phyloP scores from a whole-genome alignment of 2,329 filamentous ascomycete genomes.

The Talaromyces sp. region DNA sequence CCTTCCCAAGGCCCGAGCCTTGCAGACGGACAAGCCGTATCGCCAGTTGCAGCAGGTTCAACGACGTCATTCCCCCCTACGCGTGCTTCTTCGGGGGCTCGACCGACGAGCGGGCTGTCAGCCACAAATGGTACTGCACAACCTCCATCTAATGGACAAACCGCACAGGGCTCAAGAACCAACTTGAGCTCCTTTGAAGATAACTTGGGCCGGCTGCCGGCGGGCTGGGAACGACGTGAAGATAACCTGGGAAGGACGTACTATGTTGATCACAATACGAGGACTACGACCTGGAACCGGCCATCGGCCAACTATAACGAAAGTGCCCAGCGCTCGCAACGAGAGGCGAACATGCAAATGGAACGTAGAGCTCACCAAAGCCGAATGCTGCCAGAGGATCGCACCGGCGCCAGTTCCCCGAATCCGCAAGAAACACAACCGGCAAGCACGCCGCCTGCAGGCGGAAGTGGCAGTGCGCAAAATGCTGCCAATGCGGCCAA shows the following conservation, averaged over 20 bases:
- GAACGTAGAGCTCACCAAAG: conserved; percentile 93
- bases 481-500: conserved; percentile 43
- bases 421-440: conserved; percentile 56
- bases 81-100: conserved; percentile 29
- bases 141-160: conserved; percentile 27
- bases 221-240: conserved; percentile 92
- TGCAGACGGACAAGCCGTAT: conserved; percentile 15
- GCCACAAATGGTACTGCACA: conserved; percentile 31
- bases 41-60: conserved; percentile 10
- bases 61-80: conserved; percentile 26
- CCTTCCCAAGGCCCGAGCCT: conserved; percentile 22
- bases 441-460: conserved; percentile 40
- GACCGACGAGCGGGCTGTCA: conserved; percentile 35
- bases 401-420: conserved; percentile 88
- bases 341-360: conserved; percentile 86
- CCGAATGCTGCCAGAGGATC: conserved; percentile 89
- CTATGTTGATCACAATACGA: conserved; percentile 96
- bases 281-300: conserved; percentile 93
- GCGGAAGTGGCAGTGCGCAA: conserved; percentile 27
- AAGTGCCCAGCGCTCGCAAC: conserved; percentile 68
- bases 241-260: conserved; percentile 94
- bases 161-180: conserved; percentile 35
- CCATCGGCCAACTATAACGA: conserved; percentile 75
- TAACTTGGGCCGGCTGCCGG: conserved; percentile 83
- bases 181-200: conserved; percentile 92